Evolutionary conservation across 768 basidiomycete species (phyloP).

Genomic region (Sarcodon aspratus): DNA sequence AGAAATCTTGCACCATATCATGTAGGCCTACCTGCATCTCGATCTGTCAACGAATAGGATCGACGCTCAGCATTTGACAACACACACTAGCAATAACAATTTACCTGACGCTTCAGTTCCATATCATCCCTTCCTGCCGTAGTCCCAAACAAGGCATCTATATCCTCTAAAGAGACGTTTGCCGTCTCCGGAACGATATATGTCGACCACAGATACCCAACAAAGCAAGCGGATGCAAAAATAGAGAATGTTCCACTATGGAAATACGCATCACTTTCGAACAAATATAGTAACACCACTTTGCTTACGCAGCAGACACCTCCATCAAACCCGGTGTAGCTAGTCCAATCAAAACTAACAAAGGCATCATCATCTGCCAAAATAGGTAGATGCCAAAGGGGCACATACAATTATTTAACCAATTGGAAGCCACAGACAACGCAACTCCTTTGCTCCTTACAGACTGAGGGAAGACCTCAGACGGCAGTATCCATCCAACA

Average conservation of each 20-base stretch:
- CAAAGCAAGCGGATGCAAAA: slow-evolving; percentile 53
- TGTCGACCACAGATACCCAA: slow-evolving; percentile 64
- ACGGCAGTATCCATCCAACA: slow-evolving; percentile 75
- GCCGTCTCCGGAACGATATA: slow-evolving; percentile 68
- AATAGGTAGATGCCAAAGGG: background rate
- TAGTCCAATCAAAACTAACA: slow-evolving; percentile 62
- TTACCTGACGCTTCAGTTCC: slow-evolving; percentile 41
- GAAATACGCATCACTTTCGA: background rate
- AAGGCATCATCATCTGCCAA: background rate
- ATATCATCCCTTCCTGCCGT: slow-evolving; percentile 46
- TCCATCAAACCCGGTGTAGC: slow-evolving; percentile 59
- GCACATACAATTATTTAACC: slow-evolving; percentile 62
- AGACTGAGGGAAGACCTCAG: slow-evolving; percentile 73
- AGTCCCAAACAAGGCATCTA: slow-evolving; percentile 56
- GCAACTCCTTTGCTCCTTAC: slow-evolving; percentile 77
- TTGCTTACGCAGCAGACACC: slow-evolving; percentile 38
- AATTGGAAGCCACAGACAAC: slow-evolving; percentile 76
- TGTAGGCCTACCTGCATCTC: slow-evolving; percentile 44
- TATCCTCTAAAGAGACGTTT: slow-evolving; percentile 64
- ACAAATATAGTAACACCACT: slow-evolving; percentile 7
- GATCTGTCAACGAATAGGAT: slow-evolving; percentile 26
- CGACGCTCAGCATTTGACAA: background rate
- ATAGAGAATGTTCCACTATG: slow-evolving; percentile 55
- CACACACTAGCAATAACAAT: slow-evolving; percentile 1
- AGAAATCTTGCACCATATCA: slow-evolving; percentile 28